Evolutionary conservation across 176 grass and related monocot genomes (phyloP), one percentile per base, ranked within the genome.

Genomic region (Zoysia japonica): DNA sequence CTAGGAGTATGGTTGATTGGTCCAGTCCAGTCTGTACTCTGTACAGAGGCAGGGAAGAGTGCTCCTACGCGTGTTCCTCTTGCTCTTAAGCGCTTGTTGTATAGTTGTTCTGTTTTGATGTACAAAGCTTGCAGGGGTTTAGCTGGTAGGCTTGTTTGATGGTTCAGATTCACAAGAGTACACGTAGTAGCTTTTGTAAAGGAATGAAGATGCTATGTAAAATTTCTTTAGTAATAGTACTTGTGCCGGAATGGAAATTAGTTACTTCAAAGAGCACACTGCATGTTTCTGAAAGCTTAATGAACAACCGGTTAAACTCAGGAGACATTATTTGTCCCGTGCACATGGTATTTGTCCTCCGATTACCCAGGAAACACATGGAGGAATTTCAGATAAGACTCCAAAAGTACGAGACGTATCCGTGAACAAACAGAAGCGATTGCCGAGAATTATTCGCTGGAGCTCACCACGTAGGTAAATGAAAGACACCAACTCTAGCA

Each of bases 101-200:
- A 5, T 12, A 8, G 2, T 5, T 19, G 45, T 51, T 19, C 60
- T 9, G 14, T 65, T 28, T 28, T 20, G 13, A 57, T 63, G 75
- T 65, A 65, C 61, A 78, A 51, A 65, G 38, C 45, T 52, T 65
- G 61, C 2, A 65, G 46, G 50, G 61, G 17, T 52, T 65, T 51
- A 41, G 47, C 68, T 37, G 47, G 51, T 51, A 7, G 47, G 2
- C 40, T 28, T 57, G 52, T 4, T 12, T 74, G 15, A 73, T 55
- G n/a, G 8, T 19, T 57, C n/a, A n/a, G 36, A 36, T 72, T 38
- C 5, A 17, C 13, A 41, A 72, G 35, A 51, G 49, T 17, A 11
- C 15, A 3, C 3, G 16, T 19, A 7, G 1, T 60, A 61, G 9
- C 2, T 44, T 20, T 5, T 61, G 40, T 55, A 1, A 59, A 57